These are phyloP conservation scores for Rhodamnia argentea DNA, from an alignment of 345 rosid species.

Conservation along the genomic window DNA sequence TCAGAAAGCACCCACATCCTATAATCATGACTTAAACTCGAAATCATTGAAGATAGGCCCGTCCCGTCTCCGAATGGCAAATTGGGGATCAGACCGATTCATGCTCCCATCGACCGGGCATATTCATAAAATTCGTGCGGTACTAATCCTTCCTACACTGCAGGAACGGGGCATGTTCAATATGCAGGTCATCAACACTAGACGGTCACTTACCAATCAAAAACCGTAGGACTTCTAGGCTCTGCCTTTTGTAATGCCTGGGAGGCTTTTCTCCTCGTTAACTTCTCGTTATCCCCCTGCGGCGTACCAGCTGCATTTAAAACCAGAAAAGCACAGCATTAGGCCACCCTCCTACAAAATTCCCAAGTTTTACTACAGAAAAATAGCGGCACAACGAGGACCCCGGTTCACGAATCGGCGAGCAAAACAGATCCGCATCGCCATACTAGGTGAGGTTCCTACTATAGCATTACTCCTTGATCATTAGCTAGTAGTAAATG, in stretches of 20 bases:
- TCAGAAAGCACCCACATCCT: neutral
- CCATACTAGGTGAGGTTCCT: neutral
- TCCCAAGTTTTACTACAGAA: neutral
- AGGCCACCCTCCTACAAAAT: neutral
- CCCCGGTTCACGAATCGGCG: neutral
- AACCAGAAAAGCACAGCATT: neutral
- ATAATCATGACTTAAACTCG: neutral
- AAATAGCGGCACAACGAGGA: neutral
- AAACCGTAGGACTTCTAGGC: constrained; percentile 42
- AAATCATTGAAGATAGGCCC: neutral
- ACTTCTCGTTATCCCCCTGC: constrained; percentile 28
- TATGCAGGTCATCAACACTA: neutral
- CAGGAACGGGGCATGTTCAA: neutral
- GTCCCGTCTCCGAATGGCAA: neutral
- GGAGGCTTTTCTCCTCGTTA: constrained; percentile 21
- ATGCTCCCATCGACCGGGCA: neutral
- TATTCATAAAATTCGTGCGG: neutral
- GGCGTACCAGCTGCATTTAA: constrained; percentile 54
- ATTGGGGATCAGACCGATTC: neutral
- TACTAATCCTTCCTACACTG: neutral
- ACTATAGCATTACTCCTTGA: neutral
- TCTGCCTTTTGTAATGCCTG: constrained; percentile 21
- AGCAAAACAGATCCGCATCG: neutral
- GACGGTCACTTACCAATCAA: constrained; percentile 35
- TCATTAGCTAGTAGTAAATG: neutral